These are phyloP conservation scores for Trichoderma polysporum DNA, from an alignment of 2,329 filamentous ascomycete genomes.

Conservation along the genomic window DNA sequence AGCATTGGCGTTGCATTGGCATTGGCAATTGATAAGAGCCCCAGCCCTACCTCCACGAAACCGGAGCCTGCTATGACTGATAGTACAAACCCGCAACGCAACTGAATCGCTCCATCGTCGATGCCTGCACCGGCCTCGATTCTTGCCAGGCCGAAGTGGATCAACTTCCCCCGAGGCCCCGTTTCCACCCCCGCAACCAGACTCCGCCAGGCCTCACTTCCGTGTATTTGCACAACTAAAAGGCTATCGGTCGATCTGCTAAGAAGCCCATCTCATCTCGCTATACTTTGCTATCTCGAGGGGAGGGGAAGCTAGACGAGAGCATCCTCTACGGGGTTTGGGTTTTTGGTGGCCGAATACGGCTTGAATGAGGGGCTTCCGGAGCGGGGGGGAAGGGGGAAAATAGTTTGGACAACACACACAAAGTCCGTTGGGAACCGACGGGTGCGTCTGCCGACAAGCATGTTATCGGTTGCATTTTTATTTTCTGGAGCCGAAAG, in stretches of 20 bases:
- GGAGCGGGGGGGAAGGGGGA: background rate
- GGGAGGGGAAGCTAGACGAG: background rate
- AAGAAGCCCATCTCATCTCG: constrained; percentile 10
- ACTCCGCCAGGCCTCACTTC: constrained; percentile 17
- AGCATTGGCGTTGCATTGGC: background rate
- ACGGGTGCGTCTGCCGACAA: constrained; percentile 1
- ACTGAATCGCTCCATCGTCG: constrained; percentile 18
- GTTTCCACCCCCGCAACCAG: constrained; percentile 19
- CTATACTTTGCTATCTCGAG: background rate
- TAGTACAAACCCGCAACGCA: background rate
- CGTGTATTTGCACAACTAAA: constrained; percentile 10
- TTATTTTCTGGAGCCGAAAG: background rate
- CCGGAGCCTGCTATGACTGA: constrained; percentile 1
- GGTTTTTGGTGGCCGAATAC: constrained; percentile 10
- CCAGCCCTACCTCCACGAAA: constrained; percentile 16
- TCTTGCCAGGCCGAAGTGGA: constrained; percentile 7
- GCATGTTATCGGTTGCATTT: too few relatives aligned
- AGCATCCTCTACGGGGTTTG: too few relatives aligned
- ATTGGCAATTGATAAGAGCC: constrained; percentile 17
- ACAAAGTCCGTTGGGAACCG: constrained; percentile 4
- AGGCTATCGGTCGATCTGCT: constrained; percentile 12
- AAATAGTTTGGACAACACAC: background rate
- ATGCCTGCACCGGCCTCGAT: constrained; percentile 5
- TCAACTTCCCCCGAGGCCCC: constrained; percentile 3
- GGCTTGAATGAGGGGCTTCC: constrained; percentile 19